These are phyloP conservation scores for Akanthomyces lecanii DNA, from an alignment of 2,329 filamentous ascomycete genomes.

Conservation along the genomic window DNA sequence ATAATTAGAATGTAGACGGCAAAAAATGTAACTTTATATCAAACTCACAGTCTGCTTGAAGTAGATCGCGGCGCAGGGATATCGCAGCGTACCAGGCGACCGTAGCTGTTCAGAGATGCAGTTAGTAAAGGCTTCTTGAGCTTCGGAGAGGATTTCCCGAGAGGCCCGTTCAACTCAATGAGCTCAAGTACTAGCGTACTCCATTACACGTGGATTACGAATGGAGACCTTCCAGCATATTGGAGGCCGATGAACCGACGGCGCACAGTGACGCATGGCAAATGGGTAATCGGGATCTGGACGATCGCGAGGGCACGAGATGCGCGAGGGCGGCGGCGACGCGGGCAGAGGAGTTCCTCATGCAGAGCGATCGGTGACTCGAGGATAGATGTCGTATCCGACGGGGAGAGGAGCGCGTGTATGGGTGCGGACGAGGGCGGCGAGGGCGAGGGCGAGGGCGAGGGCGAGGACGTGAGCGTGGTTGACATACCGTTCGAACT, in stretches of 20 bases:
- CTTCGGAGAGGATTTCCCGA: conserved; percentile 1
- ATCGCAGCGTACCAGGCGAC: conserved; percentile 94
- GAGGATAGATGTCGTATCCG: conserved; percentile 25
- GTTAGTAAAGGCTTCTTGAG: conserved; percentile 43
- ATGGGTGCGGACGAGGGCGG: conserved; percentile 44
- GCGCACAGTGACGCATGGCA: background rate
- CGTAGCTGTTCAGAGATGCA: conserved; percentile 63
- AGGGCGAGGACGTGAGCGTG: conserved; percentile 39
- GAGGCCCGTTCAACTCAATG: conserved; percentile 11
- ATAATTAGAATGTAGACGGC: background rate
- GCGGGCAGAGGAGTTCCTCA: conserved; percentile 29
- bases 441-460: conserved; percentile 36
- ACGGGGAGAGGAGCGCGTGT: conserved; percentile 22
- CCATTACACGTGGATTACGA: conserved; percentile 6
- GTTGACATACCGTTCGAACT: conserved; percentile 99
- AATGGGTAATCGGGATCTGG: background rate
- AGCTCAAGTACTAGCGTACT: conserved; percentile 9
- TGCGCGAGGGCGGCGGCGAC: conserved; percentile 10
- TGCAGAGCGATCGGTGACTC: conserved; percentile 33
- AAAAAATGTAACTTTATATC: background rate
- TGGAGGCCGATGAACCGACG: background rate
- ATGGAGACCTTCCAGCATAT: conserved; percentile 2
- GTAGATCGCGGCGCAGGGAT: conserved; percentile 94
- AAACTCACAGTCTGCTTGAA: conserved; percentile 86
- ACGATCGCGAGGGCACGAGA: conserved; percentile 9